Evolutionary conservation across 1,139 yeast genomes (phyloP), one percentile per base, ranked within the genome.

Genomic region (Pichiaceae sp.): DNA sequence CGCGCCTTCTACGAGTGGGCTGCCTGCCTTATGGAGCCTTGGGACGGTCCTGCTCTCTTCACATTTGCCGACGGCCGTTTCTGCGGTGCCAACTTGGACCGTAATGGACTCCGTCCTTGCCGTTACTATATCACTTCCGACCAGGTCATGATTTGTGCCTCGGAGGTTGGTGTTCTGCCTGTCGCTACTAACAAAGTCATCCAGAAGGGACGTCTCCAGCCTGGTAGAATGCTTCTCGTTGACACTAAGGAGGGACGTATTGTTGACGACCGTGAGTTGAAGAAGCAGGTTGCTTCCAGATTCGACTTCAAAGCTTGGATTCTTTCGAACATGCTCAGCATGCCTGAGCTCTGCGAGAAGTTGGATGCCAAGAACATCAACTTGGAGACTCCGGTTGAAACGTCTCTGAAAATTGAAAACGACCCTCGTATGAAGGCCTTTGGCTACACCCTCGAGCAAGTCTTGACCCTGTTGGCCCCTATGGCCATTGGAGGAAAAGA

Each of bases 41-140:
- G 98, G 98, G 98, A 91, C 65, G 98, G 98, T 49, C 98, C 98
- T 27, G 97, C 97, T 30, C 70, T 91, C 52, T 85, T 91, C 68
- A 87, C 95, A 26, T 91, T 91, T 63, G 93, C 97, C 27, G 97
- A 91, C 61, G 97, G 95, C 47, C 75, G 97, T 55, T 91, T 85
- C 71, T 86, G 96, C 66, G 98, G 98, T 66, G 98, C 98, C 37
- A 89, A 89, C 60, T 73, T 91, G 51, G 98, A 91, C 64, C 78
- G 98, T 66, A 91, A 91, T 59, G 98, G 98, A 48, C 74, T 91
- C 54, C 82, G 98, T 66, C 98, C 98, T 33, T 91, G 98, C 68
- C 86, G 98, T 62, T 91, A 85, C 70, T 91, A 91, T 60, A 80
- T 91, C 48, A 89, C 96, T 35, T 83, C 80, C 52, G 97, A 91